Evolutionary conservation across 75 land plant genomes (phyloP).

Genomic region (Cupressus sempervirens): DNA sequence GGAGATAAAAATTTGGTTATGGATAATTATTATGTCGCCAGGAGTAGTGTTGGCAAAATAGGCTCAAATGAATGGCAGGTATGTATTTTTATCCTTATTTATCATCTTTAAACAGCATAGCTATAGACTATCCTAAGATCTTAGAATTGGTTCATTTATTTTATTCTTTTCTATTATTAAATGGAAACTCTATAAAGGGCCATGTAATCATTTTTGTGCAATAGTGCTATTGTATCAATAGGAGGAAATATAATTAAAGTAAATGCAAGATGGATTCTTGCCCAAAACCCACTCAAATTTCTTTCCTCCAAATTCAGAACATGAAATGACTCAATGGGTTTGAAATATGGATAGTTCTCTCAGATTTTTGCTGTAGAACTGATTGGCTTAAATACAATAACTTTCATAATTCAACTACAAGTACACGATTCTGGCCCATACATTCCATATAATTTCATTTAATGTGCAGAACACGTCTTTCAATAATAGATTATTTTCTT

Average conservation of each 20-base stretch:
- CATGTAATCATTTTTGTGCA: background rate
- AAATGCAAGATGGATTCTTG: background rate
- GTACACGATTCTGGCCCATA: too few relatives aligned
- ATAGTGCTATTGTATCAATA: background rate
- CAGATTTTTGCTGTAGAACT: too few relatives aligned
- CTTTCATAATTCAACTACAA: too few relatives aligned
- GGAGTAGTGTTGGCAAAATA: constrained; percentile 46
- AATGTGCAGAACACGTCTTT: too few relatives aligned
- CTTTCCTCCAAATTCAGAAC: too few relatives aligned
- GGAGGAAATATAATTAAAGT: background rate
- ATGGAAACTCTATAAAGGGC: background rate
- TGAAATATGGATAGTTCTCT: too few relatives aligned
- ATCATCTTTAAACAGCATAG: background rate
- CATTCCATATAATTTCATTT: too few relatives aligned
- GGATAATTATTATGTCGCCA: constrained; percentile 57
- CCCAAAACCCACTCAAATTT: too few relatives aligned
- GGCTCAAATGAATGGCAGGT: constrained; percentile 75
- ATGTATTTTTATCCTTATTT: constrained; percentile 8
- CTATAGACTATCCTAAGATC: background rate
- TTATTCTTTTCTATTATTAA: background rate
- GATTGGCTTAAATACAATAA: too few relatives aligned
- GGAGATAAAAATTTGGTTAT: constrained; percentile 10
- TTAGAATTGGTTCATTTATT: background rate
- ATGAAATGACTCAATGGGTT: too few relatives aligned
- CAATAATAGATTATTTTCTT: too few relatives aligned